phyloP scores from a whole-genome alignment of 352 stramenopile genomes.

The Phytopythium montanum region DNA sequence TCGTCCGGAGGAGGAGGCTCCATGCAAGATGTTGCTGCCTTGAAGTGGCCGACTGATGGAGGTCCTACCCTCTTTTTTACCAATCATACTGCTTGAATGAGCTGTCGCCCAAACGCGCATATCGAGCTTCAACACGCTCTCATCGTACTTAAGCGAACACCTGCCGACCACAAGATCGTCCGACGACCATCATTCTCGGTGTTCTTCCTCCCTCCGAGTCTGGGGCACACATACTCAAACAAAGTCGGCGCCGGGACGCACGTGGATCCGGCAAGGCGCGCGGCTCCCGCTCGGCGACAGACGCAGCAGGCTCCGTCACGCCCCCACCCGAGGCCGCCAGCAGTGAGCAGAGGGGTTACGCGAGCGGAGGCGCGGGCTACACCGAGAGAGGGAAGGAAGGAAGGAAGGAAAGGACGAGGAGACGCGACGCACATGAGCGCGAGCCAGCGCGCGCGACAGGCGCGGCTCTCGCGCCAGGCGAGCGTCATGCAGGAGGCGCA shows the following conservation, averaged over 20 bases:
- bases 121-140: not conserved
- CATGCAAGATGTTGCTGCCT: not conserved
- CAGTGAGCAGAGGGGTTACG: not conserved
- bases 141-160: not conserved
- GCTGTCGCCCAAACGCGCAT: not conserved
- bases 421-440: constrained; percentile 11
- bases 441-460: constrained; percentile 24
- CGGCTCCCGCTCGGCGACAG: not conserved
- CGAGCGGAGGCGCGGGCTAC: too few relatives aligned
- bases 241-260: too few relatives aligned
- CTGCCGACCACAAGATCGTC: not conserved
- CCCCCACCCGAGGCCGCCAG: not conserved
- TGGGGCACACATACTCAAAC: too few relatives aligned
- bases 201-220: not conserved
- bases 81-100: not conserved
- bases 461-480: constrained; percentile 50
- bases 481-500: constrained; percentile 79
- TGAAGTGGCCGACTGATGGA: not conserved
- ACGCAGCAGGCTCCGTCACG: too few relatives aligned
- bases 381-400: not conserved
- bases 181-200: not conserved
- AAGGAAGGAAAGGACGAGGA: not conserved
- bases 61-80: not conserved
- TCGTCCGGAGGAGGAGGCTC: constrained; percentile 1
- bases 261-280: not conserved